A percentile compares a stretch with the other conserved stretches of the same genome.
Evolutionary conservation across 495 filamentous ascomycete species (phyloP).

Genomic region (Aspergillus bridgeri): DNA sequence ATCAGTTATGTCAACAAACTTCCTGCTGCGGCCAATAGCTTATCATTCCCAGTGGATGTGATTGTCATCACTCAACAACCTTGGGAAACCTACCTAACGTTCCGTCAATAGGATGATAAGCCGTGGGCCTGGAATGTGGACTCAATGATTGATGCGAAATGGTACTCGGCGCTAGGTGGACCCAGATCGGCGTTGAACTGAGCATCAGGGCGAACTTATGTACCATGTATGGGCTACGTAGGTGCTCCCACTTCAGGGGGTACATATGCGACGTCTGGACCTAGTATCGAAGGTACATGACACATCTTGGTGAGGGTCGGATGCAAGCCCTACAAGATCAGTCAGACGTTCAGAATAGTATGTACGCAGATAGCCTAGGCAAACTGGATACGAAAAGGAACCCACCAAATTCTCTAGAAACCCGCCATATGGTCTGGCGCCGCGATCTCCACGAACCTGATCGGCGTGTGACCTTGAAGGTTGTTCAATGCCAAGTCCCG

Average conservation of each 20-base stretch:
- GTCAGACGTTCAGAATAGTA: neutral
- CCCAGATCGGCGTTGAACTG: conserved; percentile 7
- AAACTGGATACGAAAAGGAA: neutral
- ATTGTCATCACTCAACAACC: neutral
- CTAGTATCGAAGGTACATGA: neutral
- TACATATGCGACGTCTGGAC: neutral
- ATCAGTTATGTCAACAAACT: too few species aligned
- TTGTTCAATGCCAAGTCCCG: neutral
- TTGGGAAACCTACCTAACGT: conserved; percentile 2
- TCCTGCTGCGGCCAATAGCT: too few species aligned
- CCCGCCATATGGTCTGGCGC: neutral
- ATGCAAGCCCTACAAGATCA: conserved; percentile 3
- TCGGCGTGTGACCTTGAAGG: neutral
- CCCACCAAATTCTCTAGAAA: neutral
- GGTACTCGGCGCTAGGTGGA: neutral
- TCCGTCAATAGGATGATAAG: conserved; percentile 17
- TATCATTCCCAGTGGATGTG: too few species aligned
- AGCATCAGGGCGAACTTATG: too few species aligned
- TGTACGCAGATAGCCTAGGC: too few species aligned
- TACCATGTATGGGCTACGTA: too few species aligned
- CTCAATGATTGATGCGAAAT: neutral
- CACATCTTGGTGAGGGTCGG: neutral
- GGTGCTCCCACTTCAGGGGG: neutral
- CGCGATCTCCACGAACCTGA: neutral
- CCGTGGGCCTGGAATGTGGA: conserved; percentile 14